Evolutionary conservation across 2,329 filamentous ascomycete species (phyloP).

Genomic region (Colletotrichum neosansevieriae): DNA sequence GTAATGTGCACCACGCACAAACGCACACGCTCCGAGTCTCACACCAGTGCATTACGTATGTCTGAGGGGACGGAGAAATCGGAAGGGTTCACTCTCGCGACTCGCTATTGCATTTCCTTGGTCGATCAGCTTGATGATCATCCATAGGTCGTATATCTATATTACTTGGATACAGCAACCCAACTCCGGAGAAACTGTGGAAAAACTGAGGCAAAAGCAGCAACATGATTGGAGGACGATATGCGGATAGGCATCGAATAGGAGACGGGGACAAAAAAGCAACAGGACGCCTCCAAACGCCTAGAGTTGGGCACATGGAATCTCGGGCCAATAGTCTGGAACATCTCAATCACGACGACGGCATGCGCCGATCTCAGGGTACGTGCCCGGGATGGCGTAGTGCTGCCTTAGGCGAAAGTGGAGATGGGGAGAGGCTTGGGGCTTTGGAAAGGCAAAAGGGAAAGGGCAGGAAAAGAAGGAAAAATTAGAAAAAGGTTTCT

Average conservation of each 20-base stretch:
- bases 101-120: not conserved
- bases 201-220: not conserved
- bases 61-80: not conserved
- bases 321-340: conserved; percentile 37
- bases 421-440: conserved; percentile 22
- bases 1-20: conserved; percentile 10
- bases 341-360: conserved; percentile 27
- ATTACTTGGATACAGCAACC: not conserved
- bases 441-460: conserved; percentile 41
- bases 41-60: conserved; percentile 24
- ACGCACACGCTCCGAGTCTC: conserved; percentile 14
- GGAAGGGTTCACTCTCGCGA: conserved; percentile 8
- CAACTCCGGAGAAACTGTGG: not conserved
- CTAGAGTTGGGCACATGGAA: conserved; percentile 21
- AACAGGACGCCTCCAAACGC: conserved; percentile 22
- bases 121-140: conserved; percentile 1
- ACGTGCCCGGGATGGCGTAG: conserved; percentile 25
- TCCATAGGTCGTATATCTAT: not conserved
- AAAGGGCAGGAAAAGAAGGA: conserved; percentile 44
- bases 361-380: conserved; percentile 33
- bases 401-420: conserved; percentile 30
- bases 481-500: conserved; percentile 34
- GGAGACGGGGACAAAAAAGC: conserved; percentile 7
- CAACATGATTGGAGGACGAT: conserved; percentile 3
- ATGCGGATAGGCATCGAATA: not conserved